Evolutionary conservation across 306 rosid species (phyloP), one percentile per base, ranked within the genome.

Genomic region (Citrullus mucosospermus): DNA sequence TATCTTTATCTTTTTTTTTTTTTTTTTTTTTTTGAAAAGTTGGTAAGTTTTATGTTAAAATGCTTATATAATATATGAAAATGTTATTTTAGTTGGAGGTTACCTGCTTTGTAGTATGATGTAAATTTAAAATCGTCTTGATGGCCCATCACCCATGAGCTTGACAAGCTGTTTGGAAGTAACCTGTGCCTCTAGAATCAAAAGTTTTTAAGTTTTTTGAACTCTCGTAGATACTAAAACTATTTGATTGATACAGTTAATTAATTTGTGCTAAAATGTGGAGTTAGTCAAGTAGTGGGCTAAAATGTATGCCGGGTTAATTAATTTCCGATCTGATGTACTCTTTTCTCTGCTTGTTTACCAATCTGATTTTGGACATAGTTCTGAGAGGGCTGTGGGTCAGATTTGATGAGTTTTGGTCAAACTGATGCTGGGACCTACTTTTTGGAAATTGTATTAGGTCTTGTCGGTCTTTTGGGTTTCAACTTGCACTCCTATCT

Each of bases 21-120:
- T 25, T 25, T 25, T 25, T 25, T 25, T 25, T 25, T 25, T 25
- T 25, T 25, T 25, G 0, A 25, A 25, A 25, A 25, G 28, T 25
- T 25, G 28, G 28, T 25, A 25, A 25, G 97, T 82, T 78, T 17
- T 32, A 32, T 32, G 36, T 32, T 1, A 32, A 32, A 2, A 43
- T 32, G 36, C 4, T 32, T 32, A 32, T 32, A 32, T 32, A 3
- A 32, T 2, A 32, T 32, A 32, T 32, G 36, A 32, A 32, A 3
- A 2, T 32, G 2, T 32, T 32, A 2, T 32, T 32, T 32, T 32
- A 32, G 36, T 32, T 32, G 1, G 4, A 32, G 4, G 36, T 32
- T 32, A 32, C 36, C 36, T 32, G 36, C 3, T 32, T 32, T 32
- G 36, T 32, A 32, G 36, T 32, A 32, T 32, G 36, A 32, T 32